Conservation (phyloP, 164 flowering plant species). For the Magnolia officinalis region DNA sequence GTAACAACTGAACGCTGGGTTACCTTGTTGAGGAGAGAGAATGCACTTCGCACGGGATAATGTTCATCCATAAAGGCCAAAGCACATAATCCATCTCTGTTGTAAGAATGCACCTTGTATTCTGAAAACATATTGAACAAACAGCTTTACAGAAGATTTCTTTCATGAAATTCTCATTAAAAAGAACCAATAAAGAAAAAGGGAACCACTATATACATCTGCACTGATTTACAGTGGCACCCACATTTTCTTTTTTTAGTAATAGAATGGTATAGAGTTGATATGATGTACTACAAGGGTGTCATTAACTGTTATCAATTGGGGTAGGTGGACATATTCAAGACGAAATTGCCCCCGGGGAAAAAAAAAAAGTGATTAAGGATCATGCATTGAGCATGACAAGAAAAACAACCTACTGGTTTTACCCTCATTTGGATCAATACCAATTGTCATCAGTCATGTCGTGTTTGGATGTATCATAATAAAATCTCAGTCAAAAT, state of each 20-base stretch:
- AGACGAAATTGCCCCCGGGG: no score
- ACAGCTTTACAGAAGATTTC: neutral
- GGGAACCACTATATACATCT: neutral
- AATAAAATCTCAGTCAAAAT: neutral
- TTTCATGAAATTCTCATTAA: neutral
- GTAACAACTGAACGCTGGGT: neutral
- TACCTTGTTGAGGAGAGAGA: conserved; percentile 89
- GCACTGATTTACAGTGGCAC: no score
- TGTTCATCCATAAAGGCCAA: conserved; percentile 97
- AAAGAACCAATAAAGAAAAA: neutral
- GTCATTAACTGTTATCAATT: no score
- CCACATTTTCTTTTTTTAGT: no score
- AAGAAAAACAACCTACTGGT: no score
- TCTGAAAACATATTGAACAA: conserved; percentile 33
- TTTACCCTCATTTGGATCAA: neutral
- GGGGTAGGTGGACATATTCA: no score
- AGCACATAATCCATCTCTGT: conserved; percentile 81
- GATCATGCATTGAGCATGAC: no score
- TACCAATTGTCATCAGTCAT: neutral
- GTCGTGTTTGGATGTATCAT: neutral
- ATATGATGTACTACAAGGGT: no score
- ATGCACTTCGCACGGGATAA: conserved; percentile 95
- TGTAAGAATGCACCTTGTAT: conserved; percentile 96
- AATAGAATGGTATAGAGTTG: no score
- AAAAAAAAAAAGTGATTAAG: no score